Percentiles rank a stretch among this genome's conserved stretches.
Evolutionary conservation across 1,139 yeast species (phyloP).

Genomic region (Saccharomyces pastorianus): DNA sequence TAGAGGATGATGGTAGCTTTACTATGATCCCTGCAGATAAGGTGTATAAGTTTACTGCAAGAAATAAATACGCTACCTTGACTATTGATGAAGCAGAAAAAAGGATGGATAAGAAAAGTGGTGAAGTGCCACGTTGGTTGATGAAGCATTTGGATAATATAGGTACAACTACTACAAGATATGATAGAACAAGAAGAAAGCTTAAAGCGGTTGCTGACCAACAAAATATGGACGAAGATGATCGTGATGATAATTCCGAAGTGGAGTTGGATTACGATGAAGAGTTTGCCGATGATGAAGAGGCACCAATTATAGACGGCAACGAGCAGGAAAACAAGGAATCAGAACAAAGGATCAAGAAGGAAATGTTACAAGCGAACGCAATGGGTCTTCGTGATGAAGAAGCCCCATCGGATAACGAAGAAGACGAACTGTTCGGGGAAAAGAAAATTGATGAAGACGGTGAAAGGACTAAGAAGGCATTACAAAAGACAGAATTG

Average conservation of each 20-base stretch:
- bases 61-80: conserved; percentile 87
- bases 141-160: conserved; percentile 82
- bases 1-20: conserved; percentile 74
- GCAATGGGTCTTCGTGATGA: conserved; percentile 58
- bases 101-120: conserved; percentile 71
- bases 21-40: conserved; percentile 93
- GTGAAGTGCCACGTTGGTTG: conserved; percentile 85
- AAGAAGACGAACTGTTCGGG: conserved; percentile 51
- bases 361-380: conserved; percentile 81
- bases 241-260: conserved; percentile 58
- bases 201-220: conserved; percentile 50
- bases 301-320: conserved; percentile 96
- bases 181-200: conserved; percentile 39
- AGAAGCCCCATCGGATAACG: conserved; percentile 45
- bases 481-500: conserved; percentile 78
- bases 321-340: conserved; percentile 91
- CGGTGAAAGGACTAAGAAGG: conserved; percentile 78
- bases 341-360: conserved; percentile 79
- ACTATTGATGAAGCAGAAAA: conserved; percentile 96
- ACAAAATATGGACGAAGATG: conserved; percentile 35
- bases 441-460: conserved; percentile 81
- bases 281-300: conserved; percentile 66
- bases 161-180: conserved; percentile 38
- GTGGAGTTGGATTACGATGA: conserved; percentile 71
- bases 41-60: conserved; percentile 85